Conservation (phyloP, 2,329 filamentous ascomycete species). For the Colletotrichum endophyticum region DNA sequence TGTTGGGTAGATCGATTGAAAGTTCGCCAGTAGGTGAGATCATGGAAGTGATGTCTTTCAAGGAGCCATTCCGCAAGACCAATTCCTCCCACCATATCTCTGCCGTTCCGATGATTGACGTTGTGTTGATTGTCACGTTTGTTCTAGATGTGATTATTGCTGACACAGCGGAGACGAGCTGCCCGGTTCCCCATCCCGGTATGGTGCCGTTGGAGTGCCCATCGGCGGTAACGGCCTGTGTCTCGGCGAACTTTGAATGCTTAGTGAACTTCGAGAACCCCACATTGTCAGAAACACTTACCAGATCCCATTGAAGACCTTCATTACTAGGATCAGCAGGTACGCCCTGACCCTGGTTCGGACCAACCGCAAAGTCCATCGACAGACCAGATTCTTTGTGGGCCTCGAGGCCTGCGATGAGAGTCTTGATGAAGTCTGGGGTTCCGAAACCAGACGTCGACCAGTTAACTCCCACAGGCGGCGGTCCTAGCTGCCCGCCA, state of each 20-base stretch:
- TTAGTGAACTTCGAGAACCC: accelerated
- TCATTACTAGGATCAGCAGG: conserved; percentile 37
- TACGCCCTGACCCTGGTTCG: conserved; percentile 52
- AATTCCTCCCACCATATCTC: not conserved
- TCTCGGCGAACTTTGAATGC: conserved; percentile 23
- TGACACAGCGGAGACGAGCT: not conserved
- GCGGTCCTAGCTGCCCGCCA: conserved; percentile 12
- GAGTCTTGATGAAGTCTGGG: conserved; percentile 26
- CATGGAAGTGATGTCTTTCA: not conserved
- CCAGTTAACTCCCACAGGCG: conserved; percentile 29
- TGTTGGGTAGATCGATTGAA: not conserved
- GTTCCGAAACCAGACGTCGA: conserved; percentile 45
- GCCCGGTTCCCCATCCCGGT: conserved; percentile 36
- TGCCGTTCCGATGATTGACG: not conserved
- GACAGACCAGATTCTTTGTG: conserved; percentile 35
- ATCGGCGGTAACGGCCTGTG: conserved; percentile 30
- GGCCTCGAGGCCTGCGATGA: not conserved
- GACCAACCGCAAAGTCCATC: conserved; percentile 51
- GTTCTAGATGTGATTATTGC: not conserved
- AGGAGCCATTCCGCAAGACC: not conserved
- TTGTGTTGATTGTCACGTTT: not conserved
- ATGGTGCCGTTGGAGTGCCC: conserved; percentile 32
- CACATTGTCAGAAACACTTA: not conserved
- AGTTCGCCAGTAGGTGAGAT: not conserved
- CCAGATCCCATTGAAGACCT: conserved; percentile 38